Evolutionary conservation across 208 protist genomes (phyloP).

Genomic region (Acanthamoeba quina): DNA sequence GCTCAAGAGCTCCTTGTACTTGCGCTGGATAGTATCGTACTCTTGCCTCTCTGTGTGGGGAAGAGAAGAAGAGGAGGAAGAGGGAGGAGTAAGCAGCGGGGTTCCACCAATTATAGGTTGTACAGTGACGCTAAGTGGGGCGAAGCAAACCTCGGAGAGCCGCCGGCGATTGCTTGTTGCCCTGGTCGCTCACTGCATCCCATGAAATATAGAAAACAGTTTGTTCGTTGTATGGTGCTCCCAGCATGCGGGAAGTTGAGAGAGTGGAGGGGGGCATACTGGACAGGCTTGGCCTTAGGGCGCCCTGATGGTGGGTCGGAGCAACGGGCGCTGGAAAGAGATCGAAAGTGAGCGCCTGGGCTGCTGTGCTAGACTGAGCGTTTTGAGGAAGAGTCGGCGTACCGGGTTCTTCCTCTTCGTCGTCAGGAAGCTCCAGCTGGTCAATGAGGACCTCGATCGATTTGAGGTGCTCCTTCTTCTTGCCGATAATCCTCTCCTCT

Average conservation of each 20-base stretch:
- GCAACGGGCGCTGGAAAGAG: not conserved
- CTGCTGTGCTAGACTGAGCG: too few relatives aligned
- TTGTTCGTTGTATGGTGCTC: not conserved
- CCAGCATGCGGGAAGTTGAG: not conserved
- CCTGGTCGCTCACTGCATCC: not conserved
- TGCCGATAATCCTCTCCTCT: not conserved
- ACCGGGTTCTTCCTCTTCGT: not conserved
- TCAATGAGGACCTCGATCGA: constrained; percentile 34
- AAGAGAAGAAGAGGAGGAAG: not conserved
- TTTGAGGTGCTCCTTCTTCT: constrained; percentile 46
- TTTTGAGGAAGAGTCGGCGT: not conserved
- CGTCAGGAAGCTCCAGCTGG: constrained; percentile 14
- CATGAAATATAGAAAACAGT: too few relatives aligned
- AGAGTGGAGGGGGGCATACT: not conserved
- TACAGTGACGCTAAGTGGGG: not conserved
- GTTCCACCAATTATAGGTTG: too few relatives aligned
- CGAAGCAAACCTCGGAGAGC: not conserved
- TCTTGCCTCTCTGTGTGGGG: constrained; percentile 30
- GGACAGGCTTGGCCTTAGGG: not conserved
- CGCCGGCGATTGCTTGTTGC: not conserved
- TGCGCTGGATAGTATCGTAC: constrained; percentile 60
- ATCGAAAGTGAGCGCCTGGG: too few relatives aligned
- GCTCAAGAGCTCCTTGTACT: constrained; percentile 35
- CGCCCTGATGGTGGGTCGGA: not conserved
- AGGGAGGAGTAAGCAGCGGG: too few relatives aligned